Evolutionary conservation across 805 yeast genomes (phyloP), one percentile per base, ranked within the genome.

Genomic region (Saccharomyces eubayanus): DNA sequence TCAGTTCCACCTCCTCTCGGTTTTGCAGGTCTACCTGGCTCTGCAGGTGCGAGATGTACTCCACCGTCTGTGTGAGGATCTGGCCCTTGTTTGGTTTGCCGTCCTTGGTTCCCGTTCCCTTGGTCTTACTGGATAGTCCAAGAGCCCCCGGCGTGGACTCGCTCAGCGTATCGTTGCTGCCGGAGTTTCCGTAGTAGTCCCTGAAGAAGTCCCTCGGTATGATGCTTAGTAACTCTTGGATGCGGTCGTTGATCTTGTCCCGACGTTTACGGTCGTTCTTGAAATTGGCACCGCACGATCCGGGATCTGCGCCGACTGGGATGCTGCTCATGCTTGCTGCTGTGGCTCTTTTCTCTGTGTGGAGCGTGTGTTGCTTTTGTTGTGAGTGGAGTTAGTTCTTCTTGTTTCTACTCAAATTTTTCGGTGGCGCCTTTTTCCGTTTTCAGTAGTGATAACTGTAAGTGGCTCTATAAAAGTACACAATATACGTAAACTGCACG

Each of bases 81-180:
- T 86, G 92, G 1, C 95, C 95, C 69, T 87, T 87, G 63, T 86
- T 87, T 0, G 95, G 95, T 59, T 85, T 86, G 2, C 92, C 94
- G 62, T 86, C 92, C 58, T 84, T 85, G 0, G 92, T 86, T 0
- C 92, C 92, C 5, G 81, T 74, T 2, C 81, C 78, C 58, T 75
- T 77, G 1, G 55, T 50, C 47, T 58, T 64, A 21, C 43, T 36
- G 43, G 43, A 36, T 12, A 36, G 10, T 2, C 43, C 43, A 16
- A 16, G 24, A 8, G 43, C 57, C 6, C 50, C 58, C 8, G 53
- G 45, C 12, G 47, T 53, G n/a, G 57, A 30, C 11, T 57, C 59
- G 10, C 43, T 36, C 10, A 36, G 20, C 16, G 55, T 47, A 24
- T 57, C 55, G 43, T 48, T 48, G 20, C 56, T 52, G 16, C 29